These are phyloP conservation scores for Globisporangium orthogonon DNA, from an alignment of 352 stramenopile species.

Conservation along the genomic window DNA sequence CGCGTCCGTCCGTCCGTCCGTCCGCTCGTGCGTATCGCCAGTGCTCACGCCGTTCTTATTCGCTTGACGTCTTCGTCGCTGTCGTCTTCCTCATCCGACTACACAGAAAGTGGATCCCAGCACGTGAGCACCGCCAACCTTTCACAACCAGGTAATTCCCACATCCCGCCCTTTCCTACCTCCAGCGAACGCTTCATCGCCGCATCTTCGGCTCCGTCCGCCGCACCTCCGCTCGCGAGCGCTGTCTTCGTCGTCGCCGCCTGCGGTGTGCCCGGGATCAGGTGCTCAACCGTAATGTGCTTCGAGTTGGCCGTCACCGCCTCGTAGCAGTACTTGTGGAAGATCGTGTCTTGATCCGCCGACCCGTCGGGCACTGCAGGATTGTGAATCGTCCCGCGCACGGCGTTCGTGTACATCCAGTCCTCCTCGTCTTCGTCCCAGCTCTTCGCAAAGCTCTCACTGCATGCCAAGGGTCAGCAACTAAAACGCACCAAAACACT, in stretches of 20 bases:
- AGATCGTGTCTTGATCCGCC: constrained; percentile 64
- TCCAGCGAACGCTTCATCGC: constrained; percentile 56
- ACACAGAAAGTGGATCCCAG: background rate
- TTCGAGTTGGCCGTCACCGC: constrained; percentile 80
- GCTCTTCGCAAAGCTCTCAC: constrained; percentile 73
- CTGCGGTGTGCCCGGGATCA: constrained; percentile 51
- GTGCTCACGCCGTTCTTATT: constrained; percentile 19
- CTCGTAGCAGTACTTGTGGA: constrained; percentile 89
- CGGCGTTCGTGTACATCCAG: constrained; percentile 88
- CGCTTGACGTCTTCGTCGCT: constrained; percentile 17
- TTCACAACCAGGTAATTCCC: constrained; percentile 4
- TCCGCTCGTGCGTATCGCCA: background rate
- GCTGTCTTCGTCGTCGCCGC: constrained; percentile 20
- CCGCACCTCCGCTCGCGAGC: constrained; percentile 18
- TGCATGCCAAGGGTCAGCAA: constrained; percentile 9
- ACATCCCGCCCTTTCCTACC: constrained; percentile 2
- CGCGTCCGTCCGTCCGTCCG: background rate
- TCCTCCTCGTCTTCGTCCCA: constrained; percentile 88
- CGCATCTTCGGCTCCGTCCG: background rate
- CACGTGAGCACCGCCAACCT: background rate
- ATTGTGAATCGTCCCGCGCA: constrained; percentile 71
- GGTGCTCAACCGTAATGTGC: constrained; percentile 61
- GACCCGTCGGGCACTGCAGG: constrained; percentile 19
- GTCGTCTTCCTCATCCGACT: constrained; percentile 11
- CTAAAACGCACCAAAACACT: background rate